phyloP scores from a whole-genome alignment of 106 monocot genomes.

The Alisma plantagoaquatica region DNA sequence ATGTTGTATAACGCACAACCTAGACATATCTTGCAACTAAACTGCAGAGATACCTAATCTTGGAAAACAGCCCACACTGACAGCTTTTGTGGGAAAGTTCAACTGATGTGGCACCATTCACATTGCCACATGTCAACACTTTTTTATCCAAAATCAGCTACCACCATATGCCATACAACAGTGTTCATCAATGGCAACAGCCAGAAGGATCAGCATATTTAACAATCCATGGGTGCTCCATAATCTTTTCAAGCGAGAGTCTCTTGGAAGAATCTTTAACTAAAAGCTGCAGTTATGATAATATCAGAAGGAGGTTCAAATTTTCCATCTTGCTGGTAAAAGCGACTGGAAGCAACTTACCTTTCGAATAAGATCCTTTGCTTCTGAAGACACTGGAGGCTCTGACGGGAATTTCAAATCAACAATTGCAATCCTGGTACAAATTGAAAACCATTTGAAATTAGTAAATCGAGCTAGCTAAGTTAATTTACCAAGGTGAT shows the following conservation, averaged over 20 bases:
- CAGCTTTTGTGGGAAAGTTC: no score
- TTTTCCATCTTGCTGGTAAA: not conserved
- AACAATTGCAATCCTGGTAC: conserved; percentile 71
- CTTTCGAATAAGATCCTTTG: conserved; percentile 80
- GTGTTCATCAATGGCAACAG: no score
- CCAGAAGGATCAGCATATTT: conserved; percentile 74
- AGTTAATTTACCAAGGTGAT: not conserved
- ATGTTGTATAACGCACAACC: no score
- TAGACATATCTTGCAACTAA: no score
- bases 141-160: no score
- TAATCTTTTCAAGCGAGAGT: conserved; percentile 62
- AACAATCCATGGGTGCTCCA: conserved; percentile 85
- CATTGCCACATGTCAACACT: no score
- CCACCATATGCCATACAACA: no score
- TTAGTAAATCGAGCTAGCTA: not conserved
- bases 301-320: not conserved
- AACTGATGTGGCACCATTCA: no score
- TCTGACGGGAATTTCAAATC: conserved; percentile 68
- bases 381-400: conserved; percentile 48
- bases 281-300: conserved; percentile 36
- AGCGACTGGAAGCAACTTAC: conserved; percentile 16
- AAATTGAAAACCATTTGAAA: not conserved
- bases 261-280: conserved; percentile 94
- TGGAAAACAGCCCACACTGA: no score
- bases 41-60: no score